phyloP scores from a whole-genome alignment of 1,284 basidiomycete species.

The Uromyces viciae-fabae region DNA sequence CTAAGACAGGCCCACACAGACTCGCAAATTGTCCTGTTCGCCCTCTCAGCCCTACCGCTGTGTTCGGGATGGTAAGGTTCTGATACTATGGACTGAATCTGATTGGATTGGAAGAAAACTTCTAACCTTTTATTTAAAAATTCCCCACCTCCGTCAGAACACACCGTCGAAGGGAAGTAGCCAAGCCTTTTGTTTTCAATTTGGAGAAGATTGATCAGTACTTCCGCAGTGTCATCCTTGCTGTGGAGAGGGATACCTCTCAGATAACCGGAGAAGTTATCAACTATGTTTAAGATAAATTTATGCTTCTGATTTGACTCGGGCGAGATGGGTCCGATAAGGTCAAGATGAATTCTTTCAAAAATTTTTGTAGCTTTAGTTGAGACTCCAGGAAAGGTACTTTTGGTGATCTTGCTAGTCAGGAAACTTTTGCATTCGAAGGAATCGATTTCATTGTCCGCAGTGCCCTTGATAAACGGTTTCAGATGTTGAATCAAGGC shows the following conservation, averaged over 20 bases:
- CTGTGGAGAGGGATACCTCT: neutral
- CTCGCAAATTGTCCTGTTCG: neutral
- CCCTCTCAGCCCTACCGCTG: neutral
- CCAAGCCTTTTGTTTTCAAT: neutral
- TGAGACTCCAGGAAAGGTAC: too few species aligned
- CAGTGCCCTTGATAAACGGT: too few species aligned
- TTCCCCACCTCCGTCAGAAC: neutral
- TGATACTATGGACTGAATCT: neutral
- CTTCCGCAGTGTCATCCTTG: neutral
- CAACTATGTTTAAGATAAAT: neutral
- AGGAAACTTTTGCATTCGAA: too few species aligned
- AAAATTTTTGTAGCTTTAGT: too few species aligned
- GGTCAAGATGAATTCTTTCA: neutral
- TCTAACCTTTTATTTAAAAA: neutral
- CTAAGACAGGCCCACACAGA: neutral
- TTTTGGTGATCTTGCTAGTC: too few species aligned
- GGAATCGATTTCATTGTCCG: too few species aligned
- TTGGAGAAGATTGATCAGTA: neutral
- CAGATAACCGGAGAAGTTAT: neutral
- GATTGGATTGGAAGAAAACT: neutral
- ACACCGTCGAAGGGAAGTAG: neutral
- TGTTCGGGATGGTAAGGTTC: neutral
- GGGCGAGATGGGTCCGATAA: neutral
- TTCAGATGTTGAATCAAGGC: too few species aligned
- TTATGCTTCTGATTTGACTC: neutral